Conservation (phyloP, 129 eudicot species). For the Artemisia tridentata region DNA sequence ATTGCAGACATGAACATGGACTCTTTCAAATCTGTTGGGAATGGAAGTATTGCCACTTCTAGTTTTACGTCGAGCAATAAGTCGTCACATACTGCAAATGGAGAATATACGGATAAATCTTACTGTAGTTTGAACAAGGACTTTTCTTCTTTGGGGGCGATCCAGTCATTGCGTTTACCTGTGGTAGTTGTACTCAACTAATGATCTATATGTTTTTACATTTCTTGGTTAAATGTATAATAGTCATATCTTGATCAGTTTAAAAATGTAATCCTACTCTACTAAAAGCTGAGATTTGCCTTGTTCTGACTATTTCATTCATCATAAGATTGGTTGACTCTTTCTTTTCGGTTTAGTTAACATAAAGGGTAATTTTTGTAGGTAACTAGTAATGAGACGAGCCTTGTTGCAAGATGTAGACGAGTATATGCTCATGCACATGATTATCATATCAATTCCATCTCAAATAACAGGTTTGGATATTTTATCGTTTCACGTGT, state of each 20-base stretch:
- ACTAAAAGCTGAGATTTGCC: background rate
- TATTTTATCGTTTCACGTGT: background rate
- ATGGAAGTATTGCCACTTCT: slow-evolving; percentile 67
- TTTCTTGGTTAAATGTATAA: background rate
- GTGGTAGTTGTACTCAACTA: slow-evolving; percentile 86
- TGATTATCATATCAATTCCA: slow-evolving; percentile 97
- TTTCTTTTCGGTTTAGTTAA: slow-evolving; percentile 13
- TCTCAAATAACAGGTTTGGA: slow-evolving; percentile 86
- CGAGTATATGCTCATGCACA: slow-evolving; percentile 99
- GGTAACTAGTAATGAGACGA: slow-evolving; percentile 92
- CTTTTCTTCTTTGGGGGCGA: slow-evolving; percentile 65
- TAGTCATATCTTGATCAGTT: slow-evolving; percentile 5
- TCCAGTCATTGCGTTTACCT: slow-evolving; percentile 78
- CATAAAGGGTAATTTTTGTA: slow-evolving; percentile 29
- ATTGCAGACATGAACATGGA: slow-evolving; percentile 75
- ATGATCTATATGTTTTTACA: slow-evolving; percentile 19
- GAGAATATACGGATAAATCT: slow-evolving; percentile 60
- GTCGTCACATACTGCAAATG: slow-evolving; percentile 58
- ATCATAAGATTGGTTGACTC: background rate
- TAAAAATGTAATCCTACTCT: slow-evolving; percentile 18
- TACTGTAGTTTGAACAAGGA: slow-evolving; percentile 57
- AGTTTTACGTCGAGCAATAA: slow-evolving; percentile 56
- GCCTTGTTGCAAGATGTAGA: slow-evolving; percentile 90
- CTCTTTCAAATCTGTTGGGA: slow-evolving; percentile 64
- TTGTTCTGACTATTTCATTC: slow-evolving; percentile 2